Conservation (phyloP, 768 basidiomycete species). For the Tephrocybe sp. region DNA sequence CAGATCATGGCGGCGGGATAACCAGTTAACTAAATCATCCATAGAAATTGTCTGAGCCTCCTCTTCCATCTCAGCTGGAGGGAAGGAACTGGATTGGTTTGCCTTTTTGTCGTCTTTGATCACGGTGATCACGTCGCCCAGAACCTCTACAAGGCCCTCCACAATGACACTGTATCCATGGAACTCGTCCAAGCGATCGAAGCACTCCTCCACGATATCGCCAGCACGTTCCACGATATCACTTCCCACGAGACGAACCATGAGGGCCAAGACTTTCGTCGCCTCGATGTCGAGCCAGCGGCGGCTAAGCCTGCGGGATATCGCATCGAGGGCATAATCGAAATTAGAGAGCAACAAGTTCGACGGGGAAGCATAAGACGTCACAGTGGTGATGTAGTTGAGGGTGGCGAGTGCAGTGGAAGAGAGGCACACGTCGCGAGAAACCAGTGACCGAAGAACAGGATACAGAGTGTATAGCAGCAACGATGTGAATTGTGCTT, state of each 20-base stretch:
- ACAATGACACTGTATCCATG: constrained; percentile 90
- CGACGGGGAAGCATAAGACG: constrained; percentile 86
- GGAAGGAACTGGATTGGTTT: constrained; percentile 15
- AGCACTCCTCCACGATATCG: constrained; percentile 96
- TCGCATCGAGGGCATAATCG: constrained; percentile 92
- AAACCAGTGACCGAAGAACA: constrained; percentile 82
- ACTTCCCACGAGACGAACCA: constrained; percentile 84
- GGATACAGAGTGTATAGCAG: constrained; percentile 85
- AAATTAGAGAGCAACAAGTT: constrained; percentile 93
- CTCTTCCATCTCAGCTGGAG: constrained; percentile 3
- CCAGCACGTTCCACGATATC: constrained; percentile 88
- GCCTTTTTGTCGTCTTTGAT: constrained; percentile 57
- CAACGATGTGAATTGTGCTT: constrained; percentile 66
- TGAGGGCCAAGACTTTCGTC: constrained; percentile 81
- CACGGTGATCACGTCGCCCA: constrained; percentile 81
- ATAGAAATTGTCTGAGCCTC: constrained; percentile 28
- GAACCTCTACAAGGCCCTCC: constrained; percentile 83
- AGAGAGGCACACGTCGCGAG: constrained; percentile 64
- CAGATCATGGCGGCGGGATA: constrained; percentile 45
- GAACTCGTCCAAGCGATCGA: constrained; percentile 93
- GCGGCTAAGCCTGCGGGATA: constrained; percentile 79
- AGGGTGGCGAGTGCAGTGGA: constrained; percentile 78
- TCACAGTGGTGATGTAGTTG: constrained; percentile 64
- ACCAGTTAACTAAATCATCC: constrained; percentile 66
- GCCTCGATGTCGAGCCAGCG: constrained; percentile 86